These are phyloP conservation scores for Ustilago hordei DNA, from an alignment of 1,284 basidiomycete genomes.

Conservation along the genomic window DNA sequence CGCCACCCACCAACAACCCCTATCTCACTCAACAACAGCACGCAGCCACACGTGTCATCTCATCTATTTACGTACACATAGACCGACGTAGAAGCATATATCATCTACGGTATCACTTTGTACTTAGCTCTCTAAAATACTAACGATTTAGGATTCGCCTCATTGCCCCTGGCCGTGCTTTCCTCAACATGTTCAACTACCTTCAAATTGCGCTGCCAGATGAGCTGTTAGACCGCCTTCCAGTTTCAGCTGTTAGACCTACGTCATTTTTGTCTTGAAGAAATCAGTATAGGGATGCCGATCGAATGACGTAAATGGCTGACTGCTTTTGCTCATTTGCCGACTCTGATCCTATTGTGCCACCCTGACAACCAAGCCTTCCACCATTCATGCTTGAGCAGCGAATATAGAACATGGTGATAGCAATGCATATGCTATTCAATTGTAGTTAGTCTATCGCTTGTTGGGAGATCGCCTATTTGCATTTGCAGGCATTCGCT, in stretches of 20 bases:
- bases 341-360: not conserved
- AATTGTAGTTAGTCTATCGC: not conserved
- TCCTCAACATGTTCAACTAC: too few relatives aligned
- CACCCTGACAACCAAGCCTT: not conserved
- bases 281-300: not conserved
- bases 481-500: not conserved
- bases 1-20: too few relatives aligned
- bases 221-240: not conserved
- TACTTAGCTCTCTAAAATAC: too few relatives aligned
- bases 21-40: too few relatives aligned
- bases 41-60: too few relatives aligned
- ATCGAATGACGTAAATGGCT: constrained; percentile 18
- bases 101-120: too few relatives aligned
- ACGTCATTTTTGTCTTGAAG: not conserved
- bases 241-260: not conserved
- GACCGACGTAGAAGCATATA: too few relatives aligned
- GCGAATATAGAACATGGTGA: constrained; percentile 1
- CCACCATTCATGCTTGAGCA: constrained; percentile 1
- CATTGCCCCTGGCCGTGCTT: too few relatives aligned
- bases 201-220: too few relatives aligned
- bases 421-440: not conserved
- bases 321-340: constrained; percentile 2
- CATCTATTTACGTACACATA: too few relatives aligned
- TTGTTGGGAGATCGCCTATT: constrained; percentile 1
- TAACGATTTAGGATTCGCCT: too few relatives aligned